Evolutionary conservation across 305 asterid species (phyloP).

Genomic region (Fraxinus paxiana): DNA sequence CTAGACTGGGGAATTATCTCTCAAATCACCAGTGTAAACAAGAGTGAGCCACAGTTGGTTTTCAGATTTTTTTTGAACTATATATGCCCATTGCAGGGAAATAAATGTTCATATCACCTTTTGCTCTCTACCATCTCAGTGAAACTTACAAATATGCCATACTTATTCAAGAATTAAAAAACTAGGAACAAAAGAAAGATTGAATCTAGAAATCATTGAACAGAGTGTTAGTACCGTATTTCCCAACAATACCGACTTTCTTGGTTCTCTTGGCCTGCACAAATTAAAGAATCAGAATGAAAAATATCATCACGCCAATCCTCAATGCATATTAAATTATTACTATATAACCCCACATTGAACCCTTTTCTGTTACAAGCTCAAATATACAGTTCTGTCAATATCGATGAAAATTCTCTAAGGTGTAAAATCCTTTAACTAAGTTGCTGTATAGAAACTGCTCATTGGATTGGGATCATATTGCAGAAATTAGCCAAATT

Average conservation of each 20-base stretch:
- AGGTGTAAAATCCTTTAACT: background rate
- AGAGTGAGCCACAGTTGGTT: background rate
- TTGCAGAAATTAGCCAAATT: background rate
- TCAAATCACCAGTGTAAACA: background rate
- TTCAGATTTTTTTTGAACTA: background rate
- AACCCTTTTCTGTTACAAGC: background rate
- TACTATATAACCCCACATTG: background rate
- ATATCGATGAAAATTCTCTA: background rate
- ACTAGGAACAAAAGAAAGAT: background rate
- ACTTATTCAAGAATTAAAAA: background rate
- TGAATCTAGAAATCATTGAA: background rate
- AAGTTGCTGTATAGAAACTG: background rate
- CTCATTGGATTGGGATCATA: background rate
- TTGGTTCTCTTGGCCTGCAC: conserved; percentile 45
- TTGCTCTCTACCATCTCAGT: background rate
- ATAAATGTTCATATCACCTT: background rate
- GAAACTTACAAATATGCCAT: background rate
- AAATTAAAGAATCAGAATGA: background rate
- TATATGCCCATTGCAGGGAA: background rate
- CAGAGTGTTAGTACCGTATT: conserved; percentile 30
- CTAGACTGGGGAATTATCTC: background rate
- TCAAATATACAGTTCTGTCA: background rate
- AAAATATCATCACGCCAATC: background rate
- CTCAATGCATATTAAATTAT: background rate
- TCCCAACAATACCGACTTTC: conserved; percentile 47